Conservation (phyloP, 805 yeast genomes). For the Candida nitratophila region DNA sequence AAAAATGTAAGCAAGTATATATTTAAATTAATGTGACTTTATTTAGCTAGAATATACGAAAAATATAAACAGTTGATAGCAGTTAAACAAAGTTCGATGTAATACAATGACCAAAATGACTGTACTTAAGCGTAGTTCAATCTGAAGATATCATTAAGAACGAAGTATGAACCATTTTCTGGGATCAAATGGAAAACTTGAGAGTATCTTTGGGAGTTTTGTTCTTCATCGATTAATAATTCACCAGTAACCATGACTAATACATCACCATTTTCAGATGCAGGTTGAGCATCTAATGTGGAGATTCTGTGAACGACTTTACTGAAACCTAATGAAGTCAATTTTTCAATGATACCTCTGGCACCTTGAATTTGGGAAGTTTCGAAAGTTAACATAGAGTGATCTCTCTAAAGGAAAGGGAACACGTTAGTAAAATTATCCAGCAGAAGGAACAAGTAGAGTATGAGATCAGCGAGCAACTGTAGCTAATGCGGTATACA, state of each 20-base stretch:
- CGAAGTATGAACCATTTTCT: constrained; percentile 85
- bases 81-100: too few species aligned
- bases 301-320: constrained; percentile 91
- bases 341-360: constrained; percentile 85
- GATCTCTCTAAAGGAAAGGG: constrained; percentile 53
- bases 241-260: constrained; percentile 98
- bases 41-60: too few species aligned
- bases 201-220: constrained; percentile 91
- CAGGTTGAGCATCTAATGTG: constrained; percentile 97
- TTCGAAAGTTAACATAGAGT: constrained; percentile 96
- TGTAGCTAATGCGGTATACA: too few species aligned
- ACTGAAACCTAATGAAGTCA: constrained; percentile 81
- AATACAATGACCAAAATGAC: too few species aligned
- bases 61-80: too few species aligned
- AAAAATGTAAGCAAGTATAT: too few species aligned
- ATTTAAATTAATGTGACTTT: too few species aligned
- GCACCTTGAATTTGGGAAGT: constrained; percentile 93
- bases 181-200: constrained; percentile 97
- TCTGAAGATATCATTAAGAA: constrained; percentile 95
- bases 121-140: constrained; percentile 61
- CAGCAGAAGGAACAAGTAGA: too few species aligned
- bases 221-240: constrained; percentile 87
- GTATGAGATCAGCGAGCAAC: too few species aligned
- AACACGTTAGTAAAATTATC: constrained; percentile 2
- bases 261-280: constrained; percentile 86